Percentiles rank a stretch among this genome's conserved stretches.
Conservation (phyloP, 306 rosid genomes). For the Vicia villosa region DNA sequence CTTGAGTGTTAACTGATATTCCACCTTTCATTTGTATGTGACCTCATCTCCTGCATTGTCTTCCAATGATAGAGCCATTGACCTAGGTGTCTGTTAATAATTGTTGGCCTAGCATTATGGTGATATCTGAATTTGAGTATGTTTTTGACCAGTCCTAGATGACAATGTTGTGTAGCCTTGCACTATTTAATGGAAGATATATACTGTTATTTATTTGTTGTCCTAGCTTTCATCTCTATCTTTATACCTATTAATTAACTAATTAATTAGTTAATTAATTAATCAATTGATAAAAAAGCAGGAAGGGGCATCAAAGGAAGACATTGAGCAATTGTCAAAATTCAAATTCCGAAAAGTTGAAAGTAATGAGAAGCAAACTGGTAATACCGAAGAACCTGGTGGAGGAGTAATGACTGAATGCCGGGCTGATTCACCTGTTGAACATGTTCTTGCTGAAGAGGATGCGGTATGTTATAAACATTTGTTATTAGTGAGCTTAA, state of each 20-base stretch:
- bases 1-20: neutral
- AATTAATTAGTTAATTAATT: neutral
- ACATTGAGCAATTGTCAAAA: slow-evolving; percentile 77
- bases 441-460: slow-evolving; percentile 72
- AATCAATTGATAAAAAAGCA: slow-evolving; percentile 42
- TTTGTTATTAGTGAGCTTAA: neutral
- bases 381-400: slow-evolving; percentile 53
- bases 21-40: neutral
- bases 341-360: slow-evolving; percentile 67
- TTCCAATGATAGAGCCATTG: neutral
- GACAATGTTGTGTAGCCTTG: slow-evolving; percentile 20
- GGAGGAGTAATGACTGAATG: slow-evolving; percentile 94
- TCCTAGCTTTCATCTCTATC: slow-evolving; percentile 21
- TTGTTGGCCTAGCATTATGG: slow-evolving; percentile 10
- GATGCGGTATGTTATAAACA: slow-evolving; percentile 65
- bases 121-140: slow-evolving; percentile 22
- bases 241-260: neutral
- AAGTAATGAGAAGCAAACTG: slow-evolving; percentile 52
- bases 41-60: slow-evolving; percentile 6
- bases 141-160: slow-evolving; percentile 22
- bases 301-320: slow-evolving; percentile 99
- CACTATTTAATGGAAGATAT: slow-evolving; percentile 7
- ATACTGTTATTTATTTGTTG: slow-evolving; percentile 15
- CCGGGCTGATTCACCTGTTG: slow-evolving; percentile 65
- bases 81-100: neutral